These are phyloP conservation scores for Solanum chacoense DNA, from an alignment of 305 asterid species.

Conservation along the genomic window DNA sequence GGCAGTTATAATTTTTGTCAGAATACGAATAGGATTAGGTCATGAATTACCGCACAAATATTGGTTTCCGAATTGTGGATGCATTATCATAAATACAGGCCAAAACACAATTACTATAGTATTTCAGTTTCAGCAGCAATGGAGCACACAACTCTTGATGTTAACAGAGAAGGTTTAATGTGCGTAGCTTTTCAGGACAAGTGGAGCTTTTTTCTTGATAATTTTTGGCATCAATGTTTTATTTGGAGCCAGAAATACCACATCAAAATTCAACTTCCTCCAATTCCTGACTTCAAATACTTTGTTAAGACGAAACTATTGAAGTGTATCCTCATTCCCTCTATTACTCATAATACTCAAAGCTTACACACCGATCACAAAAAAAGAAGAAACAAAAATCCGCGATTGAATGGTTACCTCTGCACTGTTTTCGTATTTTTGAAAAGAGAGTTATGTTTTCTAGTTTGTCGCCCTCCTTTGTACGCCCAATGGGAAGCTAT, in stretches of 20 bases:
- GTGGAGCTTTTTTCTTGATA: neutral
- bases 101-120: neutral
- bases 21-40: neutral
- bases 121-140: neutral
- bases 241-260: neutral
- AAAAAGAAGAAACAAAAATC: neutral
- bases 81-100: neutral
- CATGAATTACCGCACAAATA: neutral
- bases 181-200: neutral
- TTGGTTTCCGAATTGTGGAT: neutral
- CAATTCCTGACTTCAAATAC: neutral
- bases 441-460: neutral
- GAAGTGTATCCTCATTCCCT: neutral
- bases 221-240: neutral
- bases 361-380: neutral
- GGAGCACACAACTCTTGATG: neutral
- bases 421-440: neutral
- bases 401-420: neutral
- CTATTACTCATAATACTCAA: neutral
- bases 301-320: neutral
- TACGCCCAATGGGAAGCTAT: neutral
- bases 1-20: neutral
- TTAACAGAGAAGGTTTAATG: neutral
- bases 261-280: neutral
- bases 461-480: neutral